Evolutionary conservation across 306 rosid species (phyloP), one percentile per base, ranked within the genome.

Genomic region (Quercus parvula): DNA sequence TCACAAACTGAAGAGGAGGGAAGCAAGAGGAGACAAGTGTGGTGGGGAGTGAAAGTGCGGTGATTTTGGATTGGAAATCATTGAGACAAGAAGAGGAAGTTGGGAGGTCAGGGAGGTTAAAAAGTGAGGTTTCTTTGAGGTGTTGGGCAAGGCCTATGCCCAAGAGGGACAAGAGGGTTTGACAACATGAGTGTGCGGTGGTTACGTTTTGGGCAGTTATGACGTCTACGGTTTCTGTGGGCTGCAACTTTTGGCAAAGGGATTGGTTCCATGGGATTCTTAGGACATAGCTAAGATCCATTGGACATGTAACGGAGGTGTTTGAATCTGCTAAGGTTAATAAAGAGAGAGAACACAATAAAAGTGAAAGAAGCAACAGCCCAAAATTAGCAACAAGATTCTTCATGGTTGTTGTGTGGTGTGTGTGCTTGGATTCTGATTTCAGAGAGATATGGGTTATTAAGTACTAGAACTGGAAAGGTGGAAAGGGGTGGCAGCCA

Each of bases 191-290:
- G 54, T 71, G 5, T 31, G 63, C 5, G 61, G 22, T 12, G 64
- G 74, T n/a, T 38, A 78, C 84, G 5, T 30, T 58, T 44, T 28
- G 57, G 14, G 86, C 31, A 57, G 73, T 27, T 27, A 2, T 46
- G 52, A 2, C 4, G 52, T 10, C 0, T 46, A 46, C 11, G 14
- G 52, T 46, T 46, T 46, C 14, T 3, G 82, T 35, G 38, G 28
- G 28, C 28, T 27, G 28, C 28, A 27, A 27, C 28, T 78, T 85
- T 20, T 78, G 71, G 73, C 99, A 95, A 1, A 64, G n/a, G 1
- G 98, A 83, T 3, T 84, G 66, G 83, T 91, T 93, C 94, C 97
- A 95, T 2, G 89, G 91, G 79, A 95, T 81, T 87, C 85, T 83
- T 0, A 51, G 81, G 5, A 90, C 90, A 69, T 95, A 95, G 72